Conservation (phyloP, 1,284 basidiomycete genomes). For the Microbotryum saponariae region DNA sequence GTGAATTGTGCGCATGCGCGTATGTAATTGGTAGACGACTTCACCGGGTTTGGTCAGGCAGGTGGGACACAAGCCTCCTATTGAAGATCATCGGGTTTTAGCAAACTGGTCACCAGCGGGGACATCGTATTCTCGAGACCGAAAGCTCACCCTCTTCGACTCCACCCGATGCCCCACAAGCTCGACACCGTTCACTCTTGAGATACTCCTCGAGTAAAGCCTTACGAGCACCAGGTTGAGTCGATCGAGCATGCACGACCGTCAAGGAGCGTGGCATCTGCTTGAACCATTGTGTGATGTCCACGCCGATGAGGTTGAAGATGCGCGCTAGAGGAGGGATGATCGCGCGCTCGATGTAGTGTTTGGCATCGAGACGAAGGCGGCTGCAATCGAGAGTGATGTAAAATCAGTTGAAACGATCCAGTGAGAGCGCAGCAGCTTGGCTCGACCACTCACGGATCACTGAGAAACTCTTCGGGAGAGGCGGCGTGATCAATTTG, state of each 20-base stretch:
- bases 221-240: neutral
- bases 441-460: conserved; percentile 49
- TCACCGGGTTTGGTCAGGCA: conserved; percentile 54
- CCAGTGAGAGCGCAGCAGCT: conserved; percentile 21
- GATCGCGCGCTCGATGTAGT: conserved; percentile 81
- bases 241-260: conserved; percentile 5
- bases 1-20: conserved; percentile 56
- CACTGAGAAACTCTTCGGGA: conserved; percentile 67
- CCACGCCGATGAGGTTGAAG: conserved; percentile 84
- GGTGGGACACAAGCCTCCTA: conserved; percentile 57
- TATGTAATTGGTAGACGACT: conserved; percentile 54
- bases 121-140: neutral
- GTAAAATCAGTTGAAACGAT: neutral
- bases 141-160: conserved; percentile 9
- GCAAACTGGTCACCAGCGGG: neutral
- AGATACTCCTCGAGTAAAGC: conserved; percentile 33
- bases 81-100: neutral
- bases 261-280: conserved; percentile 62
- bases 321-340: conserved; percentile 84
- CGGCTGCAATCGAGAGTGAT: conserved; percentile 43
- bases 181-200: conserved; percentile 30
- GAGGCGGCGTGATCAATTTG: conserved; percentile 74
- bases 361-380: conserved; percentile 67
- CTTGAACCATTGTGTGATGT: conserved; percentile 79
- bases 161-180: conserved; percentile 27